Base-by-base conservation (phyloP, 78 protist genomes). In the Paratrimastix pyriformis region DNA sequence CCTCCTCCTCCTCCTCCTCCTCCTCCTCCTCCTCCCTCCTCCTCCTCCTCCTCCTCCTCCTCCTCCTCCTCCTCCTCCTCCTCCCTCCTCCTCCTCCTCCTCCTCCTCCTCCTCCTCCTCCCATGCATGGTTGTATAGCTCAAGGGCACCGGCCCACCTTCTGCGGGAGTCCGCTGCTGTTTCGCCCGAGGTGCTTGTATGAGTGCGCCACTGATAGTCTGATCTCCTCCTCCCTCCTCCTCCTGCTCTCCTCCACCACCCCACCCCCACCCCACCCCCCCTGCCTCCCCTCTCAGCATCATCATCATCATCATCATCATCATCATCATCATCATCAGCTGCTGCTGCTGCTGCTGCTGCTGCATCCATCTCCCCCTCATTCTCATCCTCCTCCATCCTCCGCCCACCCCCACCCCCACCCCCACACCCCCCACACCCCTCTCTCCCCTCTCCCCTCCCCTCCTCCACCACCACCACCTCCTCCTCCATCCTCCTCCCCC, bases 41-140 rank as follows among this genome's bases (percentile, higher is more conserved):
- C 21, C 57, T 52, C 57, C 57, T 18, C 18, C 18, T 52, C 57
- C 21, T 52, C 57, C 35, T 21, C 18, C 18, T 26, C 57, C 18
- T 26, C 18, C 57, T 21, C 57, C 18, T 26, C 18, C 18, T 52
- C 57, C 21, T 52, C 57, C 18, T 21, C 18, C 18, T 52, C 18
- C 21, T 21, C 21, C 57, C 57, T 52, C 21, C 57, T 52, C 57
- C 57, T 52, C 57, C 57, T 52, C 57, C 57, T 52, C 57, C 21
- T 52, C 57, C 57, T 52, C 57, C 57, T 52, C 57, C 57, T 52
- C 57, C 57, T 52, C 57, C 57, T 52, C 57, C 57, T 52, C 57
- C 57, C 57, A 52, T 52, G n/a, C n/a, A n/a, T n/a, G n/a, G n/a
- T n/a, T n/a, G n/a, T n/a, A n/a, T n/a, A n/a, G n/a, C n/a, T n/a